Conservation (phyloP, 106 monocot species). For the Amphibolis antarctica region DNA sequence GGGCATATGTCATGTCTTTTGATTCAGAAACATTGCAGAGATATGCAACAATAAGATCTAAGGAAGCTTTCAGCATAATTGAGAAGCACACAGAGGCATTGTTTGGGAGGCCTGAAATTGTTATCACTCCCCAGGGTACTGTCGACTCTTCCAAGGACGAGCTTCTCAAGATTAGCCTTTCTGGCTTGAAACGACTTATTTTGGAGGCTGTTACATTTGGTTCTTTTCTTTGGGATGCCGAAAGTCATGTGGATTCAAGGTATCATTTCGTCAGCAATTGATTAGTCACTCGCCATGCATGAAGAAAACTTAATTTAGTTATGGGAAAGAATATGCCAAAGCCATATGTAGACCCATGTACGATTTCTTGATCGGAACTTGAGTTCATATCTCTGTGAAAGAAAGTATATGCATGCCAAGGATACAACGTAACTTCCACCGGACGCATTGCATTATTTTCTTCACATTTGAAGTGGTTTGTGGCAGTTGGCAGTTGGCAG, state of each 20-base stretch:
- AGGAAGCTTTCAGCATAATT: conserved; percentile 58
- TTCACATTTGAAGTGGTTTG: no score
- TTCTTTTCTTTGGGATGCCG: conserved; percentile 83
- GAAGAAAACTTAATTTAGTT: no score
- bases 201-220: conserved; percentile 87
- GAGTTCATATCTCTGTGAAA: no score
- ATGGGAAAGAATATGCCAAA: no score
- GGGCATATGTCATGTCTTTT: conserved; percentile 68
- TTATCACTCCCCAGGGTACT: conserved; percentile 39
- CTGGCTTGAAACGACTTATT: conserved; percentile 54
- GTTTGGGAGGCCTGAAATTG: conserved; percentile 60
- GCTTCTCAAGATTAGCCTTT: conserved; percentile 52
- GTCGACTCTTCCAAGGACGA: conserved; percentile 64
- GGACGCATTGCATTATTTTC: no score
- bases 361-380: no score
- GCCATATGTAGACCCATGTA: no score
- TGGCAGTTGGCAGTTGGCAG: no score
- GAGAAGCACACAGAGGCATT: conserved; percentile 83
- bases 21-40: conserved; percentile 56
- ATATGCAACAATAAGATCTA: conserved; percentile 63
- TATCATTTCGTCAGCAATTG: conserved; percentile 65
- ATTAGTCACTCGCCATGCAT: neutral
- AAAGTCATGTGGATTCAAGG: conserved; percentile 72
- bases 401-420: no score
- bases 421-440: no score